Percentiles rank a stretch among this genome's conserved stretches.
Evolutionary conservation across 352 stramenopile species (phyloP).

Genomic region (Globisporangium nunn): DNA sequence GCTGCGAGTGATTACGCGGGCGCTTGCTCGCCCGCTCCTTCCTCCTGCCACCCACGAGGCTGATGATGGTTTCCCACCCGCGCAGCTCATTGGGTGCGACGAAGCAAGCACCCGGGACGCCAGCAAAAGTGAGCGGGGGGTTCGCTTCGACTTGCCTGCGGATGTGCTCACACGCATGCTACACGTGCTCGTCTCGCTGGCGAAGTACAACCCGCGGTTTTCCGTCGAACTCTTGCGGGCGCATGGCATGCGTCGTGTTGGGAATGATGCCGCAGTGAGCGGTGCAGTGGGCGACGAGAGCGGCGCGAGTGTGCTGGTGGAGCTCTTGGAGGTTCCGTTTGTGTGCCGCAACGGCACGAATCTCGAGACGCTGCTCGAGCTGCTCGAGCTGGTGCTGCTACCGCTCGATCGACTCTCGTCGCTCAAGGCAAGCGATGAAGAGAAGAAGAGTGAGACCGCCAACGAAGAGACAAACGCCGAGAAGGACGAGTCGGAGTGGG

Average conservation of each 20-base stretch:
- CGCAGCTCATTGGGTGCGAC: conserved; percentile 44
- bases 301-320: conserved; percentile 69
- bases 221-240: conserved; percentile 81
- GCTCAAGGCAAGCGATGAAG: conserved; percentile 12
- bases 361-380: conserved; percentile 89
- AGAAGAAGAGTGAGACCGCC: conserved; percentile 12
- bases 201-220: conserved; percentile 90
- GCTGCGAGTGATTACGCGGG: conserved; percentile 51
- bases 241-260: conserved; percentile 40
- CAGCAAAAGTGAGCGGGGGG: conserved; percentile 3
- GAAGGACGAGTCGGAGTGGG: conserved; percentile 43
- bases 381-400: conserved; percentile 87
- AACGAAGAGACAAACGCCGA: conserved; percentile 14
- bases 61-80: conserved; percentile 48
- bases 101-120: conserved; percentile 1
- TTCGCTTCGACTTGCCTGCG: conserved; percentile 29
- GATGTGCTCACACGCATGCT: conserved; percentile 90
- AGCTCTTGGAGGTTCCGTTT: conserved; percentile 80
- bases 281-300: conserved; percentile 17
- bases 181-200: conserved; percentile 77
- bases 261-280: not conserved
- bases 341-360: conserved; percentile 88
- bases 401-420: conserved; percentile 72
- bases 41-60: conserved; percentile 15
- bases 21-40: conserved; percentile 35